Conservation (phyloP, 495 filamentous ascomycete genomes). For the Corynascus novoguineensis region DNA sequence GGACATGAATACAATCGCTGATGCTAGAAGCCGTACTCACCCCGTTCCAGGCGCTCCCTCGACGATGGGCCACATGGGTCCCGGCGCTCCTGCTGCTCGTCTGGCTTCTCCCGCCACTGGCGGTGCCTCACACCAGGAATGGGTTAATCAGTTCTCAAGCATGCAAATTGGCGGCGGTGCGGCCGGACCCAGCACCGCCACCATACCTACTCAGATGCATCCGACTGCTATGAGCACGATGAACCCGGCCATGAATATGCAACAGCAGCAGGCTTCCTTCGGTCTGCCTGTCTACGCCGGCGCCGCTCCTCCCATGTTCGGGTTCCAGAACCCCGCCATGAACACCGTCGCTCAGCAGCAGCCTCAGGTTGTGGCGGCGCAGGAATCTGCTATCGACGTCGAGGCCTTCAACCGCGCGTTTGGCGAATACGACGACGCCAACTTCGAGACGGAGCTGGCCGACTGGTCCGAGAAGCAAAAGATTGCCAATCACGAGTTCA, state of each 20-base stretch:
- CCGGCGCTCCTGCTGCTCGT: slow-evolving; percentile 8
- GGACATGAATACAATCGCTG: slow-evolving; percentile 12
- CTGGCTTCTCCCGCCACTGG: slow-evolving; percentile 15
- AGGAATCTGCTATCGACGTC: slow-evolving; percentile 16
- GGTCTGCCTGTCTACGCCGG: slow-evolving; percentile 6
- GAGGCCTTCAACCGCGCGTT: slow-evolving; percentile 30
- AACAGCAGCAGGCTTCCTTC: slow-evolving; percentile 6
- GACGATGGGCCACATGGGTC: neutral
- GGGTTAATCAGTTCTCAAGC: slow-evolving; percentile 27
- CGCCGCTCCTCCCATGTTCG: neutral
- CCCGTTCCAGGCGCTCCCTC: slow-evolving; percentile 7
- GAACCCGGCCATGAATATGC: slow-evolving; percentile 6
- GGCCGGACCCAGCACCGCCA: slow-evolving; percentile 4
- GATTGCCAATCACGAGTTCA: slow-evolving; percentile 14
- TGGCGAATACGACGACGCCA: slow-evolving; percentile 22
- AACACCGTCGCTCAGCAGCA: slow-evolving; percentile 3
- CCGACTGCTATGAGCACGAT: slow-evolving; percentile 8
- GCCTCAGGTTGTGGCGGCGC: neutral
- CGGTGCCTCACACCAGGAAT: slow-evolving; percentile 15
- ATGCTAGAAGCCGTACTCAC: slow-evolving; percentile 3
- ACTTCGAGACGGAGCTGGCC: slow-evolving; percentile 22
- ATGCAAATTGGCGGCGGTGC: slow-evolving; percentile 21
- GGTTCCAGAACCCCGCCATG: neutral
- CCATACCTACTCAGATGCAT: slow-evolving; percentile 4
- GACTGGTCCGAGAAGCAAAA: slow-evolving; percentile 18